These are phyloP conservation scores for Nepenthes gracilis DNA, from an alignment of 148 eudicot species.

Conservation along the genomic window DNA sequence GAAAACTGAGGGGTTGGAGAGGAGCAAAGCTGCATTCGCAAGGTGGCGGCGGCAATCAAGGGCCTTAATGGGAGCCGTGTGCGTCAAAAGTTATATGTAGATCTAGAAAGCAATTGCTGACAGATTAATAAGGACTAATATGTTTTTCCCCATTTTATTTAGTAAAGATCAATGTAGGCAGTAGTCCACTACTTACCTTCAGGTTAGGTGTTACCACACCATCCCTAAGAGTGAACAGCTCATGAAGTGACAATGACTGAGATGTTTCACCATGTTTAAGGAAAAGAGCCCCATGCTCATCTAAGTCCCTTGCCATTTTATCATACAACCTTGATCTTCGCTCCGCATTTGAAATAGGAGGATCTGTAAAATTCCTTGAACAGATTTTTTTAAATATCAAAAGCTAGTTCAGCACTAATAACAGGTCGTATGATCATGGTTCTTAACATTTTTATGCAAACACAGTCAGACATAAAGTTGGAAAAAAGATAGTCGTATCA, in stretches of 20 bases:
- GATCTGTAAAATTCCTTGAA: slow-evolving; percentile 19
- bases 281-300: slow-evolving; percentile 71
- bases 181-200: slow-evolving; percentile 40
- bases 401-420: not conserved
- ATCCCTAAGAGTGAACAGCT: slow-evolving; percentile 51
- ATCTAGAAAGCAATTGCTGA: not conserved
- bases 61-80: too few relatives aligned
- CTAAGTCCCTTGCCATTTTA: slow-evolving; percentile 73
- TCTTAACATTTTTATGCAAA: too few relatives aligned
- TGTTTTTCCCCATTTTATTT: not conserved
- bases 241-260: slow-evolving; percentile 80
- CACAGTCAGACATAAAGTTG: too few relatives aligned
- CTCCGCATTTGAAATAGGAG: slow-evolving; percentile 33
- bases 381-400: not conserved
- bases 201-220: slow-evolving; percentile 62
- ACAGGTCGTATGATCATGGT: not conserved
- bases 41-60: too few relatives aligned
- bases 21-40: too few relatives aligned
- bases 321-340: slow-evolving; percentile 55
- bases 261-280: slow-evolving; percentile 85
- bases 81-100: not conserved
- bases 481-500: too few relatives aligned
- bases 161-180: not conserved
- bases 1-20: too few relatives aligned
- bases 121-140: too few relatives aligned